Percentiles rank a stretch among this genome's conserved stretches.
Conservation (phyloP, 192 early-diverging fungal genomes). For the Mortierella hygrophila region DNA sequence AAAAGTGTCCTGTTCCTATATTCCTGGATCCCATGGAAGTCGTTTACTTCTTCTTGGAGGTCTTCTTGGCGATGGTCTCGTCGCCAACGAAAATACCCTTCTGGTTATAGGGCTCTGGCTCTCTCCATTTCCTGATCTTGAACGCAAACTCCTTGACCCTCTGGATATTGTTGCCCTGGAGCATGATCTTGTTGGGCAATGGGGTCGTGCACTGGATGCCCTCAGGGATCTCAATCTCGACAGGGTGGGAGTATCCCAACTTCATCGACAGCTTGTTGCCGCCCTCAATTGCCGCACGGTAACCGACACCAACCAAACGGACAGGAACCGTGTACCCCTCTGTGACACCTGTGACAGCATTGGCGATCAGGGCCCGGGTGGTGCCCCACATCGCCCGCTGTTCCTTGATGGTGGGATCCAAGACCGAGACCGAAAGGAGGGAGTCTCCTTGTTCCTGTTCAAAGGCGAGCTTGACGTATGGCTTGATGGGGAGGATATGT, state of each 20-base stretch:
- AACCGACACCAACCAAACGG: constrained; percentile 93
- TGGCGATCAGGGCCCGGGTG: constrained; percentile 87
- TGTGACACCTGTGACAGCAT: constrained; percentile 89
- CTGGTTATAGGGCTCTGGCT: constrained; percentile 99
- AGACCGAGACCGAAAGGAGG: constrained; percentile 66
- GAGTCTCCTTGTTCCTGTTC: constrained; percentile 54
- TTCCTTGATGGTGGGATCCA: constrained; percentile 72
- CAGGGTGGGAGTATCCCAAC: constrained; percentile 90
- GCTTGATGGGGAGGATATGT: constrained; percentile 83
- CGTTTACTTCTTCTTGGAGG: constrained; percentile 91
- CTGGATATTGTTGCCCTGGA: constrained; percentile 84
- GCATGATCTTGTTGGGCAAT: constrained; percentile 85
- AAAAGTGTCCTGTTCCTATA: too few relatives aligned
- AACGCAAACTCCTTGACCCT: constrained; percentile 93
- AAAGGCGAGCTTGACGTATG: constrained; percentile 75
- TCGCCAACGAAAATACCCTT: constrained; percentile 99
- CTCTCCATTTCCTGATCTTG: constrained; percentile 89
- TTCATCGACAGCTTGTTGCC: constrained; percentile 76
- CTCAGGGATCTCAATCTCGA: constrained; percentile 83
- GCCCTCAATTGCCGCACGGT: constrained; percentile 87
- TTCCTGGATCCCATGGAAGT: not conserved
- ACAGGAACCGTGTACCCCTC: constrained; percentile 90
- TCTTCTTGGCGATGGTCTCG: constrained; percentile 99
- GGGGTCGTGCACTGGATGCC: constrained; percentile 82
- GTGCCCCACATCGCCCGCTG: constrained; percentile 98